These are phyloP conservation scores for Thielaviopsis euricoi DNA, from an alignment of 2,329 filamentous ascomycete genomes.

Conservation along the genomic window DNA sequence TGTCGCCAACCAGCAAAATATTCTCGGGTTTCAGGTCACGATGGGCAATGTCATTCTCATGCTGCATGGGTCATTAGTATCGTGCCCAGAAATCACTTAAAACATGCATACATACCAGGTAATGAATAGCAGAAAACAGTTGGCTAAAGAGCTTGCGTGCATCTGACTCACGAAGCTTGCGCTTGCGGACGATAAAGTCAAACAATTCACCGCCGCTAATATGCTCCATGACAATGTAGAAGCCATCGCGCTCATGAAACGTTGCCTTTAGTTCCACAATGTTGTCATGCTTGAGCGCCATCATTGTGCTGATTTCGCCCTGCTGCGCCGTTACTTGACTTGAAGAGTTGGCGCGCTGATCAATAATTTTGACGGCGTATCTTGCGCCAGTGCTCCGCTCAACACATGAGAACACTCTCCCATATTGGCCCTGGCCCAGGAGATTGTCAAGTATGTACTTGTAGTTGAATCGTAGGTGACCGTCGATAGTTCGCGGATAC, in stretches of 20 bases:
- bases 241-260: constrained; percentile 78
- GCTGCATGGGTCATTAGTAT: constrained; percentile 32
- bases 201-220: constrained; percentile 89
- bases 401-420: constrained; percentile 78
- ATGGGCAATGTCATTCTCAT: constrained; percentile 93
- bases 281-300: constrained; percentile 92
- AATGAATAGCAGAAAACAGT: constrained; percentile 86
- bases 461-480: constrained; percentile 60
- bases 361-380: constrained; percentile 89
- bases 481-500: constrained; percentile 53
- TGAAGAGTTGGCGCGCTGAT: constrained; percentile 48
- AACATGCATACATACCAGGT: constrained; percentile 48
- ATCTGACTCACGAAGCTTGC: constrained; percentile 72
- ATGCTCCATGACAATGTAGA: constrained; percentile 82
- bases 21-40: constrained; percentile 97
- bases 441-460: constrained; percentile 75
- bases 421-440: constrained; percentile 89
- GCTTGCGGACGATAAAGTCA: constrained; percentile 82
- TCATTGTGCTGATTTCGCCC: constrained; percentile 90
- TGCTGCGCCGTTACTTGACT: constrained; percentile 41
- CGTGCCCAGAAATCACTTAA: not conserved
- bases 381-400: constrained; percentile 69
- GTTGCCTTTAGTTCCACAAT: constrained; percentile 88
- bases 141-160: constrained; percentile 78
- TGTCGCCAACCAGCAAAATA: constrained; percentile 73